Evolutionary conservation across 768 basidiomycete species (phyloP).

Genomic region (Chalciporus pseudorubinellus): DNA sequence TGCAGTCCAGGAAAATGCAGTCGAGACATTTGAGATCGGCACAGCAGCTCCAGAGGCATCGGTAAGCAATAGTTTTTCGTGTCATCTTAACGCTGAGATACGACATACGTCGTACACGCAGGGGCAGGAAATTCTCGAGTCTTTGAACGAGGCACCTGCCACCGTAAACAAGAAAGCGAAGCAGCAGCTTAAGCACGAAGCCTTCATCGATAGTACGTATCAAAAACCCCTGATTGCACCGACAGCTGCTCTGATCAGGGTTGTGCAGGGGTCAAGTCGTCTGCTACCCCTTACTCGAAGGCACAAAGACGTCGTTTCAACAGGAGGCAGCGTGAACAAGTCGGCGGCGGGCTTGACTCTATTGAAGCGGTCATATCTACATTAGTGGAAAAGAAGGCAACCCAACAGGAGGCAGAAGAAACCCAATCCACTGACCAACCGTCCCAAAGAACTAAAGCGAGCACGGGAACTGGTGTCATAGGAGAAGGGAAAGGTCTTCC

Average conservation of each 20-base stretch:
- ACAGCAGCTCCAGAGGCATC: slow-evolving; percentile 36
- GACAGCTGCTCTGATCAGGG: neutral
- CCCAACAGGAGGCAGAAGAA: slow-evolving; percentile 12
- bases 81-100: neutral
- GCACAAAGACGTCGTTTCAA: slow-evolving; percentile 70
- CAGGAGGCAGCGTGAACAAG: slow-evolving; percentile 62
- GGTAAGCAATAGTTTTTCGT: slow-evolving; percentile 32
- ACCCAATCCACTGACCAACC: slow-evolving; percentile 17
- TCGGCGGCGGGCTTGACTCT: slow-evolving; percentile 49
- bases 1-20: slow-evolving; percentile 47
- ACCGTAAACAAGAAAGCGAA: slow-evolving; percentile 63
- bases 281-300: slow-evolving; percentile 61
- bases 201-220: slow-evolving; percentile 61
- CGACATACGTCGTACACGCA: slow-evolving; percentile 14
- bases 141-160: slow-evolving; percentile 29
- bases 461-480: slow-evolving; percentile 51
- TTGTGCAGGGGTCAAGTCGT: slow-evolving; percentile 46
- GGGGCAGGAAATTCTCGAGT: slow-evolving; percentile 45
- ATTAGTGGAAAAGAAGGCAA: slow-evolving; percentile 40
- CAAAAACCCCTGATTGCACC: neutral
- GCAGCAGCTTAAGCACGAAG: slow-evolving; percentile 60
- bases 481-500: slow-evolving; percentile 62
- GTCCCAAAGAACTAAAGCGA: slow-evolving; percentile 9
- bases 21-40: slow-evolving; percentile 49
- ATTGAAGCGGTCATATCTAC: slow-evolving; percentile 55